Percentiles rank a stretch among this genome's conserved stretches.
phyloP scores from a whole-genome alignment of 441 rosid genomes.

The Melianthus villosus region DNA sequence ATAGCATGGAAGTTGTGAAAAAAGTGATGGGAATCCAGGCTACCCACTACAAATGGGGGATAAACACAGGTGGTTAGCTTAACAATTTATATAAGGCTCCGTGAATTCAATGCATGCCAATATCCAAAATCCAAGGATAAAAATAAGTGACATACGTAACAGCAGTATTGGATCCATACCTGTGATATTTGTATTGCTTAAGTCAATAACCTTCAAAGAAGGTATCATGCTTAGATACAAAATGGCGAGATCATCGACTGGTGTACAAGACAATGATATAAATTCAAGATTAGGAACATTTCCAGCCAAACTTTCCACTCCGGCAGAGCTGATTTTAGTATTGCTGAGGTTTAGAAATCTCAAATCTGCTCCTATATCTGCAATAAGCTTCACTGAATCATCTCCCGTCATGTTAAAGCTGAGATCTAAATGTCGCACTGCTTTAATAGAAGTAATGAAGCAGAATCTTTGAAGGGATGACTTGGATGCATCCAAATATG shows the following conservation, averaged over 20 bases:
- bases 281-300: constrained; percentile 50
- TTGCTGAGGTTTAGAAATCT: constrained; percentile 43
- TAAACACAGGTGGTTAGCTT: too few species aligned
- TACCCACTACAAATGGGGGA: too few species aligned
- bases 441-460: constrained; percentile 39
- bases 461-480: constrained; percentile 36
- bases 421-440: constrained; percentile 61
- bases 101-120: too few species aligned
- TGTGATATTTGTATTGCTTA: constrained; percentile 55
- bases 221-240: constrained; percentile 44
- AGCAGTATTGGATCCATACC: constrained; percentile 23
- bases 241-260: constrained; percentile 43
- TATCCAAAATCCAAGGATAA: too few species aligned
- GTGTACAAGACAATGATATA: constrained; percentile 43
- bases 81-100: too few species aligned
- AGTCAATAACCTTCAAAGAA: constrained; percentile 42
- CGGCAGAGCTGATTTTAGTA: constrained; percentile 57
- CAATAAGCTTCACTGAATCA: constrained; percentile 44
- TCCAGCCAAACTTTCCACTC: constrained; percentile 42
- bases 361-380: constrained; percentile 40
- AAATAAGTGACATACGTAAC: neutral
- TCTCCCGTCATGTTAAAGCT: constrained; percentile 46
- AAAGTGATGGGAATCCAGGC: too few species aligned
- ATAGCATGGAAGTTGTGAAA: too few species aligned
- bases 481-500: constrained; percentile 50